Evolutionary conservation across 371 early-diverging fungal species (phyloP).

Genomic region (Apophysomyces sp.): DNA sequence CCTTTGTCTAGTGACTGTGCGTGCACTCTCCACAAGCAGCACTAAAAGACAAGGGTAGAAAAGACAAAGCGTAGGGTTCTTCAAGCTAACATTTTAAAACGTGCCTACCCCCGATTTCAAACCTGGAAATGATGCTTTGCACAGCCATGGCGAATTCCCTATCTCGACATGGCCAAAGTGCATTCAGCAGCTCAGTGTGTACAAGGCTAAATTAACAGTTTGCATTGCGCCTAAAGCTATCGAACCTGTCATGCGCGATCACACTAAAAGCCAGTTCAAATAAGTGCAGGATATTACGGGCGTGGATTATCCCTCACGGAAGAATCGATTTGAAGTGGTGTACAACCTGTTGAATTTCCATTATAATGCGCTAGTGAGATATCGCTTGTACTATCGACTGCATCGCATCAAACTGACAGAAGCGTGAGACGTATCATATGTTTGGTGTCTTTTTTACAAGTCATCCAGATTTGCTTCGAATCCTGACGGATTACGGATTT

Average conservation of each 20-base stretch:
- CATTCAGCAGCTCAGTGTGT: slow-evolving; percentile 95
- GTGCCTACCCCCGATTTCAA: too few relatives aligned
- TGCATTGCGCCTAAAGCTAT: slow-evolving; percentile 85
- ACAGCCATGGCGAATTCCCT: slow-evolving; percentile 90
- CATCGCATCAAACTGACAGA: slow-evolving; percentile 93
- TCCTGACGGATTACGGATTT: slow-evolving; percentile 98
- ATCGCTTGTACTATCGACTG: slow-evolving; percentile 92
- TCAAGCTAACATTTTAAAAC: too few relatives aligned
- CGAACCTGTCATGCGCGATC: slow-evolving; percentile 83
- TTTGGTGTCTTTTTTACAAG: slow-evolving; percentile 94
- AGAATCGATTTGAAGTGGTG: slow-evolving; percentile 94
- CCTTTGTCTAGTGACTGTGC: too few relatives aligned
- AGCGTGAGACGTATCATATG: slow-evolving; percentile 98
- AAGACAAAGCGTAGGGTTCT: too few relatives aligned
- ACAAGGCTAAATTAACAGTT: slow-evolving; percentile 95
- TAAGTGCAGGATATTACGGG: slow-evolving; percentile 86
- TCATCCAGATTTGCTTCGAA: slow-evolving; percentile 95
- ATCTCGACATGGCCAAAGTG: slow-evolving; percentile 87
- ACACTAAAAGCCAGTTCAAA: slow-evolving; percentile 90
- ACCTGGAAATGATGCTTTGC: slow-evolving; percentile 58
- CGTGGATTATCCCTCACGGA: slow-evolving; percentile 90
- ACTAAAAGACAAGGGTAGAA: too few relatives aligned
- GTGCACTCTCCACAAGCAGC: too few relatives aligned
- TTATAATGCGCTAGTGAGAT: slow-evolving; percentile 92
- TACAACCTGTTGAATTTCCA: slow-evolving; percentile 88